A percentile compares a stretch with the other conserved stretches of the same genome.
These are phyloP conservation scores for Aspergillus neoniger DNA, from an alignment of 2,329 filamentous ascomycete genomes.

Conservation along the genomic window DNA sequence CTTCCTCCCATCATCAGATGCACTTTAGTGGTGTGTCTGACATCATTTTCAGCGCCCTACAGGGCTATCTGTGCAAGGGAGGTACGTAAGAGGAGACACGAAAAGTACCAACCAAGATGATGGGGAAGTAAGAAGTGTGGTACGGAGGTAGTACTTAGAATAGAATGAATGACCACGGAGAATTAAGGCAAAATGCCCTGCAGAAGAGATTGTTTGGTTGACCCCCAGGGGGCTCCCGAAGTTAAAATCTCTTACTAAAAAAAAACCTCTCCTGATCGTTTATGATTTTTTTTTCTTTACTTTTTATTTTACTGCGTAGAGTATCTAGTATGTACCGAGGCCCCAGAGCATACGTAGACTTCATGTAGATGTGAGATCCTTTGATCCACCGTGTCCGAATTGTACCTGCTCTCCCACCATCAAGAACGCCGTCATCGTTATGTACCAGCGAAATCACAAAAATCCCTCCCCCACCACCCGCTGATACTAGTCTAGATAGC, in stretches of 20 bases:
- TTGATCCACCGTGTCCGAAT: not conserved
- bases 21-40: not conserved
- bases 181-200: not conserved
- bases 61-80: not conserved
- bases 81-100: not conserved
- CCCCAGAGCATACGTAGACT: too few relatives aligned
- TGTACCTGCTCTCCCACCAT: not conserved
- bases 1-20: not conserved
- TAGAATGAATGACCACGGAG: too few relatives aligned
- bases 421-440: not conserved
- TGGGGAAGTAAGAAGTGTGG: not conserved
- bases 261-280: too few relatives aligned
- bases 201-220: not conserved
- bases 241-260: not conserved
- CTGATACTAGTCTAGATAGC: too few relatives aligned
- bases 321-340: too few relatives aligned
- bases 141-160: not conserved
- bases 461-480: too few relatives aligned
- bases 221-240: not conserved
- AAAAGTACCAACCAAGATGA: too few relatives aligned
- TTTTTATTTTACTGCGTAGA: too few relatives aligned
- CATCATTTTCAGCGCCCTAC: not conserved
- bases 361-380: too few relatives aligned
- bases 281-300: too few relatives aligned
- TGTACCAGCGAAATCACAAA: too few relatives aligned